A percentile compares a stretch with the other conserved stretches of the same genome.
These are phyloP conservation scores for Prillingera fragicola DNA, from an alignment of 1,284 basidiomycete genomes.

Conservation along the genomic window DNA sequence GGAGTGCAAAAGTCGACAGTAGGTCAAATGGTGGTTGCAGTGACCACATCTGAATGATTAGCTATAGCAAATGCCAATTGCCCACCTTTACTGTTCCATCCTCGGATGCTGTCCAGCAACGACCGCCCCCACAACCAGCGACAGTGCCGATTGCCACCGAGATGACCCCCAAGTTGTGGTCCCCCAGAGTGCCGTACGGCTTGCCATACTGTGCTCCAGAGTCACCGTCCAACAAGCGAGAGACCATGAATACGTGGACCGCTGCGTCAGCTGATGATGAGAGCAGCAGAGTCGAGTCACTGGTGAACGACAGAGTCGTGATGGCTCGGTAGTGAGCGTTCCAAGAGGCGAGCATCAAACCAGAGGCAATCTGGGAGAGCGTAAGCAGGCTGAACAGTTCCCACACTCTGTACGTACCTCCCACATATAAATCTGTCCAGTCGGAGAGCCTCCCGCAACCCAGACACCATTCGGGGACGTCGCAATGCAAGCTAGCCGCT, in stretches of 20 bases:
- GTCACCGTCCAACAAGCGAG: conserved; percentile 43
- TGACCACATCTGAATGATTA: conserved; percentile 63
- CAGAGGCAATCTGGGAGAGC: conserved; percentile 67
- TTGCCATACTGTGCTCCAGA: conserved; percentile 34
- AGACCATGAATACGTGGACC: conserved; percentile 80
- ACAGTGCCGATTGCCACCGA: conserved; percentile 68
- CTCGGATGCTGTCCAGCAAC: conserved; percentile 65
- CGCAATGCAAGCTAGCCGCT: conserved; percentile 74
- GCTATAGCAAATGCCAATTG: conserved; percentile 7
- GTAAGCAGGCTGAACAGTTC: not conserved
- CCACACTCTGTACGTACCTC: conserved; percentile 58
- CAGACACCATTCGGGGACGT: conserved; percentile 67
- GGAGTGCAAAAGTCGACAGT: conserved; percentile 79
- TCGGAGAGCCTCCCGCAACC: conserved; percentile 78
- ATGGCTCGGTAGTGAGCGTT: conserved; percentile 92
- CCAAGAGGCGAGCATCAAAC: conserved; percentile 80
- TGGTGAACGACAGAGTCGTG: conserved; percentile 73
- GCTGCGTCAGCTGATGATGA: conserved; percentile 86
- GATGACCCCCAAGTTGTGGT: conserved; percentile 85
- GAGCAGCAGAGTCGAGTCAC: conserved; percentile 71
- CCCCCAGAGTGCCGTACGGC: conserved; percentile 74
- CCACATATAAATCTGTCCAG: conserved; percentile 91
- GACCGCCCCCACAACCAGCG: conserved; percentile 26
- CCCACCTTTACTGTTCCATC: conserved; percentile 88
- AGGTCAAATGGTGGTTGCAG: conserved; percentile 63